Base-by-base conservation (phyloP, 352 stramenopile species). In the Blastocystis sp. region DNA sequence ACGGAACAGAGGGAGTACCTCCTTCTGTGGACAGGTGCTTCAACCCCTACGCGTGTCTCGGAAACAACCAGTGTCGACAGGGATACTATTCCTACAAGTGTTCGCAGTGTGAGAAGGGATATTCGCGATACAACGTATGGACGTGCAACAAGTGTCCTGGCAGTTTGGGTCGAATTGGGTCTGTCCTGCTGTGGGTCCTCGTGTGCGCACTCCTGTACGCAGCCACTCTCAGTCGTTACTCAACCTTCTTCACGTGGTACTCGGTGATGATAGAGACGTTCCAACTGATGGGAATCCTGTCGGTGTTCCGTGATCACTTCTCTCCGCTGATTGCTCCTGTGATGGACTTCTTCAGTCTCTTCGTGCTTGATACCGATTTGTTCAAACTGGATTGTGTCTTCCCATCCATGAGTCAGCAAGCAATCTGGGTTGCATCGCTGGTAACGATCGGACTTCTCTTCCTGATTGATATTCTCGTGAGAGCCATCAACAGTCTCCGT, bases 341-440 rank as follows among this genome's bases (percentile, higher is more conserved):
- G 21, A 18, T 73, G 4, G 61, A 73, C 18, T 73, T 73, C 61
- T 73, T 24, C 61, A 73, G 61, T 40, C 18, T 73, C 14, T 73
- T 73, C 18, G 44, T 73, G n/a, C 38, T 73, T 46, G 61, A 73
- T 32, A 51, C 29, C n/a, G 61, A 73, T 18, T n/a, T 73, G 32
- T 51, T 73, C 61, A 32, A 51, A 6, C 38, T 73, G 61, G 61
- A 73, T 4, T 73, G 61, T 73, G 16, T 53, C 18, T 53, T 73
- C 44, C 36, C 44, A 29, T 46, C 32, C 0, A 51, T 73, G n/a
- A 73, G 29, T 46, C n/a, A 73, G 18, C 27, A 7, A 4, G n/a
- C 44, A 14, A 24, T 73, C 1, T 73, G 61, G 61, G 18, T 73
- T 8, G 9, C 18, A 14, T 46, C 61, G 18, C 61, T 73, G 18